Evolutionary conservation across 2,329 filamentous ascomycete genomes (phyloP).

Genomic region (Pseudodiploospora longispora): DNA sequence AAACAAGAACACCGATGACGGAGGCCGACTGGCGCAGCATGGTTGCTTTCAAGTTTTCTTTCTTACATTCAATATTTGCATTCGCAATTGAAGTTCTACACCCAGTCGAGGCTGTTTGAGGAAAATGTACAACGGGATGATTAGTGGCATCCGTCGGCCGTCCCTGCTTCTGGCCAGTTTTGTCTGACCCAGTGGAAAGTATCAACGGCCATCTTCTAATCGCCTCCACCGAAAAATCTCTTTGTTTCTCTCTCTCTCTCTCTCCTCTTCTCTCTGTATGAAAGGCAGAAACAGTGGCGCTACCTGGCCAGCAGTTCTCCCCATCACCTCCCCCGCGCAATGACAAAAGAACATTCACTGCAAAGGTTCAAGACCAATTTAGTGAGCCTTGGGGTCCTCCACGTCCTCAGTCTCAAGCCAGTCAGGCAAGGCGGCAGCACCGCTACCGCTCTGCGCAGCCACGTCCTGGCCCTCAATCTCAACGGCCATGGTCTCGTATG

Average conservation of each 20-base stretch:
- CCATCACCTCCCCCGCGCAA: too few species aligned
- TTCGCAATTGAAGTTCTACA: slow-evolving; percentile 24
- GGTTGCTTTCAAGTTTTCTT: slow-evolving; percentile 4
- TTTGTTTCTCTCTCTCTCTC: slow-evolving; percentile 1
- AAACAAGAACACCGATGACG: background rate
- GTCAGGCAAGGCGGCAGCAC: slow-evolving; percentile 50
- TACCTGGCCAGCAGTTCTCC: too few species aligned
- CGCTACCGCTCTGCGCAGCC: slow-evolving; percentile 48
- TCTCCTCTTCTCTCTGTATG: background rate
- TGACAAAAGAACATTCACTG: too few species aligned
- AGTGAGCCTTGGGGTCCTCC: slow-evolving; percentile 44
- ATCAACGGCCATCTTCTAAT: slow-evolving; percentile 3
- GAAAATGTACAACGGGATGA: slow-evolving; percentile 32
- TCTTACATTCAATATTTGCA: slow-evolving; percentile 21
- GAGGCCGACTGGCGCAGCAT: too few species aligned
- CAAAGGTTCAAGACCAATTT: slow-evolving; percentile 17
- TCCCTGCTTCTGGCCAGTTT: slow-evolving; percentile 8
- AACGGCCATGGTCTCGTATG: slow-evolving; percentile 89
- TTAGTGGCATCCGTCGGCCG: slow-evolving; percentile 12
- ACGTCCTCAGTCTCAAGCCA: slow-evolving; percentile 77
- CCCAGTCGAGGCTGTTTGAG: slow-evolving; percentile 22
- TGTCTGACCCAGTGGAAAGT: slow-evolving; percentile 3
- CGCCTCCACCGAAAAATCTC: slow-evolving; percentile 1
- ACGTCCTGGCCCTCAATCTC: slow-evolving; percentile 85
- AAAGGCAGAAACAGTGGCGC: too few species aligned